Evolutionary conservation across 2,329 filamentous ascomycete genomes (phyloP).

Genomic region (Penicillium digitatum): DNA sequence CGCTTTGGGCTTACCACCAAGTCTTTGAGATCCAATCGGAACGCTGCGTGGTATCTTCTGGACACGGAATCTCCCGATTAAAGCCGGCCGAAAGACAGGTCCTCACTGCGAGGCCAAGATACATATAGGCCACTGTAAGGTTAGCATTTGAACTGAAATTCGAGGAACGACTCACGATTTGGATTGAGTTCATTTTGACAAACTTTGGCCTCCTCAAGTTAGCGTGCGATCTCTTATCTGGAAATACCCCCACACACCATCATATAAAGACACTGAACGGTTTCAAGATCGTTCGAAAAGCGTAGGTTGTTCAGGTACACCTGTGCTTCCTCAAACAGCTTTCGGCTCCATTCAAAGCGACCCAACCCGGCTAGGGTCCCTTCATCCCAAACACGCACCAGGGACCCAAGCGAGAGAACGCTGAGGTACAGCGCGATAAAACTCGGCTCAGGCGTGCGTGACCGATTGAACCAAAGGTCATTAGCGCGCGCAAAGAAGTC

Average conservation of each 20-base stretch:
- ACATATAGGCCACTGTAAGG: constrained; percentile 45
- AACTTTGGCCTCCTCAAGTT: constrained; percentile 41
- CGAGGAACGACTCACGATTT: constrained; percentile 34
- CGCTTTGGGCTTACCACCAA: constrained; percentile 42
- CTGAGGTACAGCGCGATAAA: constrained; percentile 50
- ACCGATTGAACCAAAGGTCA: constrained; percentile 41
- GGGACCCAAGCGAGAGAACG: constrained; percentile 46
- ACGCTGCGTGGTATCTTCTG: constrained; percentile 29
- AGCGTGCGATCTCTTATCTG: neutral
- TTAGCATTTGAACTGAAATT: constrained; percentile 15
- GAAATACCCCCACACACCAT: constrained; percentile 32
- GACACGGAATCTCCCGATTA: constrained; percentile 41
- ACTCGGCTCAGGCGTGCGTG: constrained; percentile 34
- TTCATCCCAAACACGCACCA: constrained; percentile 46
- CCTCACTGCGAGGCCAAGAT: constrained; percentile 47
- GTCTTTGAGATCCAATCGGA: constrained; percentile 44
- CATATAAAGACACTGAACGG: constrained; percentile 48
- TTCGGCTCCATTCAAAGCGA: constrained; percentile 48
- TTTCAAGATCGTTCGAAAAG: constrained; percentile 47
- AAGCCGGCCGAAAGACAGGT: constrained; percentile 49
- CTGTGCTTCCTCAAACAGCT: constrained; percentile 45
- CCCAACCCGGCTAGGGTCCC: constrained; percentile 42
- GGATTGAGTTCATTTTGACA: constrained; percentile 51
- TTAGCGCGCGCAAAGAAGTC: constrained; percentile 45
- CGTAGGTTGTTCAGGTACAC: constrained; percentile 38